Percentiles rank a stretch among this genome's conserved stretches.
Evolutionary conservation across 2,329 filamentous ascomycete species (phyloP).

Genomic region (Celoporthe dispersa): DNA sequence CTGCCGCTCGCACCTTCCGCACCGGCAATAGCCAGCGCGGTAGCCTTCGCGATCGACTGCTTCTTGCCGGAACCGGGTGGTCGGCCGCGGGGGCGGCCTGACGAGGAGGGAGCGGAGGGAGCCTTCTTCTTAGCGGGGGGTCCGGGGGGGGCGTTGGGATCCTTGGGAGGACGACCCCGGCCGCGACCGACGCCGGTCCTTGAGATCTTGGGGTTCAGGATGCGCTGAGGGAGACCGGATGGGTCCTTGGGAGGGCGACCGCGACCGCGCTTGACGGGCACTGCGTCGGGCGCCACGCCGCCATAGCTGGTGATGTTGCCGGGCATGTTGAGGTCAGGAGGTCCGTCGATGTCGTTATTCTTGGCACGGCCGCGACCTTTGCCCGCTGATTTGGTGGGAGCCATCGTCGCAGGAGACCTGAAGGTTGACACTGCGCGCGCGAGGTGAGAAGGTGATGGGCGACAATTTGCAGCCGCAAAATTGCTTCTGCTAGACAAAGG

Average conservation of each 20-base stretch:
- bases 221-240: constrained; percentile 9
- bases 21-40: constrained; percentile 11
- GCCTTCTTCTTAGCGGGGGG: constrained; percentile 14
- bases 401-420: constrained; percentile 12
- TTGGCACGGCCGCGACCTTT: constrained; percentile 27
- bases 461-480: neutral
- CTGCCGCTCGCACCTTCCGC: constrained; percentile 2
- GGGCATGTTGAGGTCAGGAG: neutral
- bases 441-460: neutral
- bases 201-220: constrained; percentile 19
- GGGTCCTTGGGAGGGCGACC: constrained; percentile 22
- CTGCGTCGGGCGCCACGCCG: constrained; percentile 12
- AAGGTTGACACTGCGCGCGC: neutral
- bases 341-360: constrained; percentile 16
- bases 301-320: constrained; percentile 6
- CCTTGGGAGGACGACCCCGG: constrained; percentile 26
- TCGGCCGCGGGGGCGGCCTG: constrained; percentile 23
- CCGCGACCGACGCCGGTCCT: constrained; percentile 22
- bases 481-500: neutral
- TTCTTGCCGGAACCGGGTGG: constrained; percentile 25
- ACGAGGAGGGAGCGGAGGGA: neutral
- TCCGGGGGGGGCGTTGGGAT: constrained; percentile 22
- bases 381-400: constrained; percentile 23
- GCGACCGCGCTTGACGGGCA: constrained; percentile 21
- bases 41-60: neutral